Evolutionary conservation across 192 early-diverging fungal genomes (phyloP).

Genomic region (Lobulomyces angularis): DNA sequence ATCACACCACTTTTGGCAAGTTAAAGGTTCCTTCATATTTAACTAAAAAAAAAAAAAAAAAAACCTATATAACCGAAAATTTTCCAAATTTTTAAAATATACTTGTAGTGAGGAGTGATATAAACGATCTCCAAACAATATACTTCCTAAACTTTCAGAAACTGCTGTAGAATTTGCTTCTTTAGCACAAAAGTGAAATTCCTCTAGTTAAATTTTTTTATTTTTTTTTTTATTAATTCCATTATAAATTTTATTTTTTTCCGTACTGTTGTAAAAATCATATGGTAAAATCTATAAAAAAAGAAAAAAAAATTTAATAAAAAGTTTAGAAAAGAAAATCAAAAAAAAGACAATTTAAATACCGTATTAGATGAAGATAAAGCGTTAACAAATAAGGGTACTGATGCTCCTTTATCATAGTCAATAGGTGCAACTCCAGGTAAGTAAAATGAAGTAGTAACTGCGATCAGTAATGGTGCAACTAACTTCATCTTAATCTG

Average conservation of each 20-base stretch:
- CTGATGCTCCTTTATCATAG: slow-evolving; percentile 52
- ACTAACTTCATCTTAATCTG: too few relatives aligned
- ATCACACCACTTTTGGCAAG: slow-evolving; percentile 57
- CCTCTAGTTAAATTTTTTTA: too few relatives aligned
- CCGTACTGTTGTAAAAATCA: slow-evolving; percentile 82
- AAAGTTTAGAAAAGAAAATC: too few relatives aligned
- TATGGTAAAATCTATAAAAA: slow-evolving; percentile 72
- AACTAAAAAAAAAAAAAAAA: slow-evolving; percentile 27
- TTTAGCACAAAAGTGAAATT: slow-evolving; percentile 78
- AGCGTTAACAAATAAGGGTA: slow-evolving; percentile 75
- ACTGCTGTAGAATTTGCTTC: slow-evolving; percentile 32
- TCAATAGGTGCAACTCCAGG: slow-evolving; percentile 87
- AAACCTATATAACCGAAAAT: neutral
- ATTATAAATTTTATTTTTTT: too few relatives aligned
- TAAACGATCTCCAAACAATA: slow-evolving; percentile 92
- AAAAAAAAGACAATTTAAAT: too few relatives aligned
- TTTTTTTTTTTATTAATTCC: too few relatives aligned
- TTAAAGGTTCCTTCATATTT: slow-evolving; percentile 40
- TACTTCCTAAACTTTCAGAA: slow-evolving; percentile 76
- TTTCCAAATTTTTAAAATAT: slow-evolving; percentile 7
- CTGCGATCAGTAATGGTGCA: too few relatives aligned
- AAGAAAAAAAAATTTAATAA: too few relatives aligned
- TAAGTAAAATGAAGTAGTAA: slow-evolving; percentile 64
- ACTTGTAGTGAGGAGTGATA: slow-evolving; percentile 71
- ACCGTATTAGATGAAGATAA: slow-evolving; percentile 54